Percentiles rank a stretch among this genome's conserved stretches.
phyloP scores from a whole-genome alignment of 1,284 basidiomycete species.

The Afroboletus lepidellus region DNA sequence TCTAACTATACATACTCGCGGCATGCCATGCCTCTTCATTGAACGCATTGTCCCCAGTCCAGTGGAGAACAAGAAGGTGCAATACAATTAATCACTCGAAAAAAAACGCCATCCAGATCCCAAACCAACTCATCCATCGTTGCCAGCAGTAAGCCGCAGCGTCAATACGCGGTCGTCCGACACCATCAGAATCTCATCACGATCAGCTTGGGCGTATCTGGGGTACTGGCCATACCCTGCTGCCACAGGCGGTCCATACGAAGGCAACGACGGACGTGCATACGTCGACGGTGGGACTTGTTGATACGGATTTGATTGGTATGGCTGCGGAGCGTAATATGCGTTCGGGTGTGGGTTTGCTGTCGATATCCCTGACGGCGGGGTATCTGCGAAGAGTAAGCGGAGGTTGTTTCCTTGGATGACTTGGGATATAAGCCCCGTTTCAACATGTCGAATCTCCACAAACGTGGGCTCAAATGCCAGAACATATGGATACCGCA shows the following conservation, averaged over 20 bases:
- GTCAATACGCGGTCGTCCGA: constrained; percentile 78
- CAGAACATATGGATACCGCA: constrained; percentile 95
- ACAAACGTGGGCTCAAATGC: constrained; percentile 97
- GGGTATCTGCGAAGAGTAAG: constrained; percentile 91
- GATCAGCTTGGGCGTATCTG: constrained; percentile 48
- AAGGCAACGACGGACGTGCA: constrained; percentile 38
- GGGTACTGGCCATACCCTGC: constrained; percentile 39
- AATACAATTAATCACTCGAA: constrained; percentile 6
- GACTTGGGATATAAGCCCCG: constrained; percentile 89
- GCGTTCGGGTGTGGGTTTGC: constrained; percentile 34
- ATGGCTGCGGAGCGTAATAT: constrained; percentile 34
- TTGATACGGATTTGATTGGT: constrained; percentile 40
- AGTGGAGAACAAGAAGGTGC: constrained; percentile 18
- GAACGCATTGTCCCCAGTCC: constrained; percentile 11
- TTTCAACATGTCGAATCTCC: constrained; percentile 95
- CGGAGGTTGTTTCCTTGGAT: constrained; percentile 91
- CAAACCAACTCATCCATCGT: constrained; percentile 14
- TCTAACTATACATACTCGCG: constrained; percentile 27
- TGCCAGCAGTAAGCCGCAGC: constrained; percentile 40
- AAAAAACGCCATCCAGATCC: neutral
- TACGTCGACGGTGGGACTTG: constrained; percentile 25
- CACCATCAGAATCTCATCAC: constrained; percentile 78
- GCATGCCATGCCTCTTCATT: constrained; percentile 4
- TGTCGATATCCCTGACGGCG: constrained; percentile 73
- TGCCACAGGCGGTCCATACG: constrained; percentile 40